Evolutionary conservation across 805 yeast species (phyloP).

Genomic region (Kurtzmaniella cleridarum): DNA sequence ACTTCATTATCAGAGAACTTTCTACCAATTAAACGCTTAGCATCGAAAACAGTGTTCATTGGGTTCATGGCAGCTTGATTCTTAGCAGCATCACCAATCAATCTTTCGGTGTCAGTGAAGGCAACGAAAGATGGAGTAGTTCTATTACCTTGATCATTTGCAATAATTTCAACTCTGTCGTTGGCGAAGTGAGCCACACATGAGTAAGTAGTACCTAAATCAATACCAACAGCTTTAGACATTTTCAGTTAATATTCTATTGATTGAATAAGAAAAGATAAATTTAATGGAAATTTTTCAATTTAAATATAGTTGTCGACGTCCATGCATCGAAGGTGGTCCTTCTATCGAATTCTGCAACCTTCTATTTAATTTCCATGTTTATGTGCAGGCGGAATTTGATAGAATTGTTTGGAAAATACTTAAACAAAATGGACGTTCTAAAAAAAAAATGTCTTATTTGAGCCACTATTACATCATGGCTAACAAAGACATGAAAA

Average conservation of each 20-base stretch:
- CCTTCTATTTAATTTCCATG: conserved; percentile 1
- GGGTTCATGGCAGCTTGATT: conserved; percentile 80
- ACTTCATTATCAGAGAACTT: conserved; percentile 71
- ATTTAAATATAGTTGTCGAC: conserved; percentile 4
- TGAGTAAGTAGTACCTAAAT: conserved; percentile 84
- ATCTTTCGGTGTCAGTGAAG: conserved; percentile 72
- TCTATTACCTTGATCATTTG: conserved; percentile 84
- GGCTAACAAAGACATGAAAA: no score
- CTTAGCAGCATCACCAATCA: conserved; percentile 80
- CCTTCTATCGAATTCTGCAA: conserved; percentile 3
- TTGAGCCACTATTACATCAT: no score
- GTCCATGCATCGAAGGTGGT: not conserved
- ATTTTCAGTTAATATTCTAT: conserved; percentile 18
- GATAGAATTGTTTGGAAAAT: no score
- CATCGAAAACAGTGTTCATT: conserved; percentile 73
- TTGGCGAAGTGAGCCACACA: conserved; percentile 73
- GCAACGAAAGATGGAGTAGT: conserved; percentile 80
- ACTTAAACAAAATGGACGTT: no score
- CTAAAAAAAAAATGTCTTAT: no score
- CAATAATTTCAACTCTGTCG: conserved; percentile 72
- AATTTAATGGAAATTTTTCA: conserved; percentile 1
- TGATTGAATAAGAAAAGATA: not conserved
- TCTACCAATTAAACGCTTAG: conserved; percentile 78
- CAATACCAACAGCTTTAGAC: conserved; percentile 80
- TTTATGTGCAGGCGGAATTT: not conserved